Base-by-base conservation (phyloP, 768 basidiomycete species). In the Tubosaeta sp. region DNA sequence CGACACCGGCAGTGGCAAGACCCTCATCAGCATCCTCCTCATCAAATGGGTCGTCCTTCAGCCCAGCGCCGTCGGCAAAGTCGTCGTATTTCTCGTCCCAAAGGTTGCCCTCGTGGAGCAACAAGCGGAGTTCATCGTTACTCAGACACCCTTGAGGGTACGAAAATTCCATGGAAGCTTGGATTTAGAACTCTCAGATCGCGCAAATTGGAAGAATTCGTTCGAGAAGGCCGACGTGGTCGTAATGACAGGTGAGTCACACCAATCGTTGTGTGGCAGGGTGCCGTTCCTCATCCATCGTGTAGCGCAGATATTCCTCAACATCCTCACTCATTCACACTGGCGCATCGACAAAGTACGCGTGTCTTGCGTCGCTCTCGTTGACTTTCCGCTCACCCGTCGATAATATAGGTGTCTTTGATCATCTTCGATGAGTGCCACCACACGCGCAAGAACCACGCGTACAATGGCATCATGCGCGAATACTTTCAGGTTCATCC, bases 21-120 rank as follows among this genome's bases (percentile, higher is more conserved):
- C 82, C 7, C 71, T 78, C 54, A 81, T 84, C 61, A 78, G 77
- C 52, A 75, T 76, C 41, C 69, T 81, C 7, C 79, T 94, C 52
- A 85, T 93, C 61, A 85, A 85, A 71, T 91, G 85, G 85, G 76
- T 87, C 50, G 74, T 81, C 17, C 62, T 79, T 0, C 79, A 79
- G 54, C 73, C 80, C 17, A 59, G 65, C 14, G 74, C 78, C 2
- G 59, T 69, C 38, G 77, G 76, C 48, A 89, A 88, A 66, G 77
- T 80, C 43, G 76, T 85, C 57, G 77, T 92, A 10, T 94, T 94
- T 62, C 76, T 95, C 32, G 91, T 91, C 3, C 93, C 93, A 0
- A 86, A 86, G 58, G 90, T 92, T 4, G 78, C 89, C 3, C 78
- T 95, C 14, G 93, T 94, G 19, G 81, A 87, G 57, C 93, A 95